phyloP scores from a whole-genome alignment of 108 stramenopile genomes.

The Nitzschia sp. region DNA sequence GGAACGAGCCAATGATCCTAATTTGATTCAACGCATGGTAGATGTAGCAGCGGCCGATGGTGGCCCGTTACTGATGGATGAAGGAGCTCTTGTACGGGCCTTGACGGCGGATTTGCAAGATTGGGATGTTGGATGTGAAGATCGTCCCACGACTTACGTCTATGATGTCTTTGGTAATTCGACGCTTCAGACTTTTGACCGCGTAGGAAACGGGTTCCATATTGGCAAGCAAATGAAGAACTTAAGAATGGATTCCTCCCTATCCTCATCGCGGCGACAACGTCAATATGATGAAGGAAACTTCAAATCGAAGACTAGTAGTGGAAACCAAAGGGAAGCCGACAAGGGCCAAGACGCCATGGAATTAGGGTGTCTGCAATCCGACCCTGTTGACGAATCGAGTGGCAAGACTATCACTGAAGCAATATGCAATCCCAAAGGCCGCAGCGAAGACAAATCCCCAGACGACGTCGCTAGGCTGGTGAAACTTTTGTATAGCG shows the following conservation, averaged over 20 bases:
- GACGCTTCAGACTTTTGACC: not conserved
- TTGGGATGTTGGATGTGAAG: constrained; percentile 39
- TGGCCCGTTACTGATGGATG: constrained; percentile 16
- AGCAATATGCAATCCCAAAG: no score
- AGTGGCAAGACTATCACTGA: not conserved
- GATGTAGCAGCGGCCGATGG: constrained; percentile 17
- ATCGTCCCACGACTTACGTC: constrained; percentile 24
- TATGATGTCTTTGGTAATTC: constrained; percentile 38
- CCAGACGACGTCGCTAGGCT: no score
- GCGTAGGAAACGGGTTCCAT: no score
- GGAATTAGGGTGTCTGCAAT: no score
- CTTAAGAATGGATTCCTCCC: no score
- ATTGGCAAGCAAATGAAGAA: no score
- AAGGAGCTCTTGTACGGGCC: constrained; percentile 28
- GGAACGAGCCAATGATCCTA: constrained; percentile 48
- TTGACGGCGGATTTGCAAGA: constrained; percentile 32
- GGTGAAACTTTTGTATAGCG: no score
- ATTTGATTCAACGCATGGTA: constrained; percentile 56
- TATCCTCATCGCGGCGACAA: no score
- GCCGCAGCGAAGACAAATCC: no score
- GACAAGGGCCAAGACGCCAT: not conserved
- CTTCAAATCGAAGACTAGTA: no score
- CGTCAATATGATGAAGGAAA: not conserved
- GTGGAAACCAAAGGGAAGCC: no score
- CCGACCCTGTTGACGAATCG: no score